These are phyloP conservation scores for Venturia aucupariae DNA, from an alignment of 2,329 filamentous ascomycete genomes.

Conservation along the genomic window DNA sequence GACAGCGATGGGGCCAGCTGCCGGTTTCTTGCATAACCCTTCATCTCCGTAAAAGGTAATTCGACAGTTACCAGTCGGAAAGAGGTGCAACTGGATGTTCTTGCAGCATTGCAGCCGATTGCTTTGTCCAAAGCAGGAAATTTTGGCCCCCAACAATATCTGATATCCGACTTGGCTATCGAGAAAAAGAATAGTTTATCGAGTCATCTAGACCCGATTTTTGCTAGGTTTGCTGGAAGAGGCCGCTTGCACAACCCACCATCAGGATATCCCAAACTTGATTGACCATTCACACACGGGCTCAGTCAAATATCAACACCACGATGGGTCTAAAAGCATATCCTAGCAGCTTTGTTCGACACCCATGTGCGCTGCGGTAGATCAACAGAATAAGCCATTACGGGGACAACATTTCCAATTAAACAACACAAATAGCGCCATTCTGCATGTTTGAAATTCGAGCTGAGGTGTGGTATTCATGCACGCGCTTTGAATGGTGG, in stretches of 20 bases:
- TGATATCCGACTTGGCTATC: too few species aligned
- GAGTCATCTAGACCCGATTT: too few species aligned
- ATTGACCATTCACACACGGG: neutral
- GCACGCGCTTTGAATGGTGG: neutral
- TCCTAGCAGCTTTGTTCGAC: neutral
- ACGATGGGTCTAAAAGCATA: neutral
- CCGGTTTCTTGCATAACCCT: neutral
- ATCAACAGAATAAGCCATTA: neutral
- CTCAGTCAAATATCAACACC: too few species aligned
- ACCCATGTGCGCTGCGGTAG: neutral
- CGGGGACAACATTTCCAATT: neutral
- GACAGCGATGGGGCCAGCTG: too few species aligned
- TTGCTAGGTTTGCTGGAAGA: neutral
- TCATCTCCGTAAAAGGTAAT: neutral
- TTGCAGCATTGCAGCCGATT: neutral
- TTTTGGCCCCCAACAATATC: neutral
- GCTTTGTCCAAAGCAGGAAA: neutral
- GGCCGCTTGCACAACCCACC: neutral
- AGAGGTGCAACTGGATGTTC: neutral
- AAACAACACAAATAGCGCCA: neutral
- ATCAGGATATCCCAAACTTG: neutral
- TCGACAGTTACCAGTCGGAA: neutral
- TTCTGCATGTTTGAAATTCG: neutral
- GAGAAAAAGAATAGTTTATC: neutral
- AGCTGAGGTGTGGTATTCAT: neutral